Percentiles rank a stretch among this genome's conserved stretches.
These are phyloP conservation scores for Shiraia sp. DNA, from an alignment of 2,329 filamentous ascomycete genomes.

Conservation along the genomic window DNA sequence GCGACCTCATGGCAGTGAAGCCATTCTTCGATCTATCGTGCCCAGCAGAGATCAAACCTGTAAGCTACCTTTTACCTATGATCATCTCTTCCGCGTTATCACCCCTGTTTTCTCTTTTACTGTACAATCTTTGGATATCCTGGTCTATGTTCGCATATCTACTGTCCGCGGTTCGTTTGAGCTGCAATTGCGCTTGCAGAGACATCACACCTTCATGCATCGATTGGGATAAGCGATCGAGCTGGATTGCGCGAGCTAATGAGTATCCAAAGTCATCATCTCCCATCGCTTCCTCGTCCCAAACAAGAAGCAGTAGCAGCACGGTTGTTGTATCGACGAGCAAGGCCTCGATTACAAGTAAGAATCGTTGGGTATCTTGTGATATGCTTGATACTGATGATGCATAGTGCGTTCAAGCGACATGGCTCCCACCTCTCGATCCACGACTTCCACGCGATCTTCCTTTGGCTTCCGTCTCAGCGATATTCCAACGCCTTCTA, in stretches of 20 bases:
- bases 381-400: neutral
- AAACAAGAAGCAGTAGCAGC: constrained; percentile 15
- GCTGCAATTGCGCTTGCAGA: constrained; percentile 16
- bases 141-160: constrained; percentile 17
- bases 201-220: constrained; percentile 3
- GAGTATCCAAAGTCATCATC: constrained; percentile 23
- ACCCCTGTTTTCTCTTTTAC: constrained; percentile 20
- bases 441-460: constrained; percentile 7
- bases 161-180: constrained; percentile 10
- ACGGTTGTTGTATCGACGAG: constrained; percentile 11
- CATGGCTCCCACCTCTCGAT: constrained; percentile 12
- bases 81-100: constrained; percentile 20
- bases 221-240: constrained; percentile 14
- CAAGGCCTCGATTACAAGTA: constrained; percentile 13
- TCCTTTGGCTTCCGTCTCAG: constrained; percentile 2
- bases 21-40: constrained; percentile 44
- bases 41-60: constrained; percentile 28
- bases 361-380: constrained; percentile 12
- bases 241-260: constrained; percentile 34
- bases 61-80: constrained; percentile 28
- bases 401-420: constrained; percentile 14
- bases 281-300: neutral
- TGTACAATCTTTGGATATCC: constrained; percentile 24
- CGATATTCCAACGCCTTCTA: constrained; percentile 14
- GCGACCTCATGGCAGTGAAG: constrained; percentile 32